A percentile compares a stretch with the other conserved stretches of the same genome.
phyloP scores from a whole-genome alignment of 495 filamentous ascomycete genomes.

The Evernia prunastri region DNA sequence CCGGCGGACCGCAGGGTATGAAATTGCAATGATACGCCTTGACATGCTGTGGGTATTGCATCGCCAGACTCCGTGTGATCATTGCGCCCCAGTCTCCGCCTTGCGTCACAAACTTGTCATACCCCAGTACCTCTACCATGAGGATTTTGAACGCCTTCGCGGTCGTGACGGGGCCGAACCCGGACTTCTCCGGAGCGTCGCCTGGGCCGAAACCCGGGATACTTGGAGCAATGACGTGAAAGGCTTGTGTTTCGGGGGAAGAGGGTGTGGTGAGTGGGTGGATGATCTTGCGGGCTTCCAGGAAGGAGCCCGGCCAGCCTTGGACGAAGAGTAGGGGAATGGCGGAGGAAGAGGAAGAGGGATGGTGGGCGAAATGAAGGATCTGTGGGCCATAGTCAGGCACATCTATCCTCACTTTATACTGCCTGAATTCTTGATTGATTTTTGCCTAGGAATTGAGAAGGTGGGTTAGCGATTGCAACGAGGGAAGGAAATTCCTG shows the following conservation, averaged over 20 bases:
- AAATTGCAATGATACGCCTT: conserved; percentile 32
- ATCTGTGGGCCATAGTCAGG: conserved; percentile 22
- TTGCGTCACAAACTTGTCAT: conserved; percentile 34
- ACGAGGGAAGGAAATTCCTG: not conserved
- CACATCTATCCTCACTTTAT: conserved; percentile 20
- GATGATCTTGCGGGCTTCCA: conserved; percentile 32
- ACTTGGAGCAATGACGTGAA: conserved; percentile 31
- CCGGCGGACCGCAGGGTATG: conserved; percentile 25
- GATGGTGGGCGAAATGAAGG: conserved; percentile 21
- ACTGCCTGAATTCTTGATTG: conserved; percentile 23
- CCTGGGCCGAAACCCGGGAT: conserved; percentile 31
- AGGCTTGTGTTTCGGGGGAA: conserved; percentile 15
- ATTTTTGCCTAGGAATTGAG: conserved; percentile 11
- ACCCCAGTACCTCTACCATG: conserved; percentile 33
- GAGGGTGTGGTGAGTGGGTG: conserved; percentile 20
- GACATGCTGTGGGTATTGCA: conserved; percentile 36
- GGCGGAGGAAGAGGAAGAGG: conserved; percentile 25
- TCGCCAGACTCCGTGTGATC: conserved; percentile 32
- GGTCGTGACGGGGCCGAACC: conserved; percentile 27
- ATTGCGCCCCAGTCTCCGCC: conserved; percentile 34
- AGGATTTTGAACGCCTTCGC: conserved; percentile 26
- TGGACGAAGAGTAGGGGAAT: conserved; percentile 36
- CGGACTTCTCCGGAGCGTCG: conserved; percentile 23
- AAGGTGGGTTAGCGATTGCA: not conserved
- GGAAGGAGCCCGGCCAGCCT: conserved; percentile 39